Conservation (phyloP, 78 protist genomes). For the Mantamonas sphyraenae region DNA sequence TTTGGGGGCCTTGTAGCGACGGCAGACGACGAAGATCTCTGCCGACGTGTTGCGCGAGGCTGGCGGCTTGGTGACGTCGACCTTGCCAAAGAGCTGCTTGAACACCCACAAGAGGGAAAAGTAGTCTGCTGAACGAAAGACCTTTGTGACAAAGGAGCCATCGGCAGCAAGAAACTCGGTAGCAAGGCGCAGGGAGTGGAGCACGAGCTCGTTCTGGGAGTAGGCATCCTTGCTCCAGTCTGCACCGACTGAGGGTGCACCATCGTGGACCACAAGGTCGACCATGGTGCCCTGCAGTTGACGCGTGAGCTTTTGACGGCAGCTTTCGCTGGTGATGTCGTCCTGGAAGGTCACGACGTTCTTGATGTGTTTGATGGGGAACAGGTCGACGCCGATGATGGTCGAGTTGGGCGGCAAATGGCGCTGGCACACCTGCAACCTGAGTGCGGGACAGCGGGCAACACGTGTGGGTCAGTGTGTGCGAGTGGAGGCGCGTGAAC, state of each 20-base stretch:
- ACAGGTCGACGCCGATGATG: constrained; percentile 95
- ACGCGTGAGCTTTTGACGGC: constrained; percentile 60
- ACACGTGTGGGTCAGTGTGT: too few species aligned
- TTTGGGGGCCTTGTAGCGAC: constrained; percentile 81
- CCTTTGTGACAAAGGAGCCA: constrained; percentile 94
- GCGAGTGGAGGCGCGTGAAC: too few species aligned
- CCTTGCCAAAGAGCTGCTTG: constrained; percentile 83
- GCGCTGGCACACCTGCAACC: constrained; percentile 92
- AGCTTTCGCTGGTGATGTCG: constrained; percentile 94
- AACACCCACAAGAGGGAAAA: constrained; percentile 87
- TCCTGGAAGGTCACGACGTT: constrained; percentile 61
- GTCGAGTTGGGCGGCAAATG: constrained; percentile 73
- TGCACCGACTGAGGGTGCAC: constrained; percentile 99
- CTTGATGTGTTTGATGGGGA: constrained; percentile 87
- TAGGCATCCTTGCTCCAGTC: constrained; percentile 94
- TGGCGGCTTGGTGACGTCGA: constrained; percentile 93
- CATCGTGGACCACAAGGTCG: constrained; percentile 98
- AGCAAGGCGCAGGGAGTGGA: constrained; percentile 87
- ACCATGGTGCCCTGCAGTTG: constrained; percentile 52
- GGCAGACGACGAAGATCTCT: constrained; percentile 97
- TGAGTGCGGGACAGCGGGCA: too few species aligned
- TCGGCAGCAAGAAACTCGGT: constrained; percentile 74
- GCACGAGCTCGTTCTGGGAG: constrained; percentile 85
- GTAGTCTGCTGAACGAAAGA: constrained; percentile 96
- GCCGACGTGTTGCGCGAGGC: constrained; percentile 88